Base-by-base conservation (phyloP, 176 grass and related monocot genomes). In the Paspalum notatum region DNA sequence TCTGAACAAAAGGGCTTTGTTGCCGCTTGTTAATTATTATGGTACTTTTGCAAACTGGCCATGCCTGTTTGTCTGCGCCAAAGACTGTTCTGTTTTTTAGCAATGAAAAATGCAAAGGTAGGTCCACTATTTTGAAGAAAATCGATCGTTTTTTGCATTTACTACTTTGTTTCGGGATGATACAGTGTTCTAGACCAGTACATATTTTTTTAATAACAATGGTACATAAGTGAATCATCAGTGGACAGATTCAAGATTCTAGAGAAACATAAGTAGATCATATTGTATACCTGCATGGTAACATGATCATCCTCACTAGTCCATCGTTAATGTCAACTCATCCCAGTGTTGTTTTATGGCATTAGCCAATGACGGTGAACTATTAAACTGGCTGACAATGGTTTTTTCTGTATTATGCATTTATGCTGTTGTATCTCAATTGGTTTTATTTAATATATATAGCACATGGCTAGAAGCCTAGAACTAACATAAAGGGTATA, bases 401-500 rank as follows among this genome's bases (percentile, higher is more conserved):
- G 15, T 61, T 52, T 76, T 76, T 21, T 46, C 4, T 26, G 27
- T 49, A 15, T 54, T 79, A 54, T n/a, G n/a, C n/a, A n/a, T n/a
- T n/a, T n/a, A n/a, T 47, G 32, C 56, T 57, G 21, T 32, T 70
- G 48, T 72, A 55, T 2, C 9, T 6, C 46, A 49, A 13, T 1
- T 61, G 58, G 0, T 60, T 61, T 59, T 66, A 45, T 21, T 24
- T 38, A 32, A 13, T 48, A 47, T 47, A 47, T 74, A 68, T 17
- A 40, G 57, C 42, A 76, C 2, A 51, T 51, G 49, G 17, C 49
- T 5, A 16, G 39, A 8, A 32, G 32, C 32, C 44, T 75, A 73
- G 2, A 56, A 17, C 49, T 84, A 53, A 80, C 25, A 66, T 25
- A 50, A 75, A 76, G 13, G 45, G 3, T 82, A 40, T 45, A 22